Conservation (phyloP, 2,329 filamentous ascomycete genomes). For the Botrytis deweyae region DNA sequence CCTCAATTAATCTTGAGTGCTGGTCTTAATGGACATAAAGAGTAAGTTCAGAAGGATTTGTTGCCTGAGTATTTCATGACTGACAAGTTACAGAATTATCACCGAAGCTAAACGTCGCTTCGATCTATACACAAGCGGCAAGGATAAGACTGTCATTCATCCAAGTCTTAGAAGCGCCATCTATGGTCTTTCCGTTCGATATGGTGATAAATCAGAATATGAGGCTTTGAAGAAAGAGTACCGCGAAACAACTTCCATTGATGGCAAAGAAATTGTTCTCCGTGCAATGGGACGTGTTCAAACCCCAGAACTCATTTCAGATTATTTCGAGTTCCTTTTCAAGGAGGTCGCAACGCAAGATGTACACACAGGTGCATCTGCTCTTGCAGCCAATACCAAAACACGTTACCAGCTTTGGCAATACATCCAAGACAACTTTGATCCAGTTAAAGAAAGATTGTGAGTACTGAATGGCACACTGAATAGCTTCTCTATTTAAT, state of each 20-base stretch:
- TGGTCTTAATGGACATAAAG: constrained; percentile 72
- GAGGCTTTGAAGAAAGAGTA: constrained; percentile 82
- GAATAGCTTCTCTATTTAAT: background rate
- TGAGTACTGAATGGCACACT: background rate
- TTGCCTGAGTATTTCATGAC: background rate
- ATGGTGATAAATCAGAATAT: constrained; percentile 68
- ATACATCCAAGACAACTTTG: constrained; percentile 84
- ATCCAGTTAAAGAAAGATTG: constrained; percentile 67
- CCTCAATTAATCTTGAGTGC: constrained; percentile 77
- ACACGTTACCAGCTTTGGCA: constrained; percentile 78
- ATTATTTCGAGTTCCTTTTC: constrained; percentile 74
- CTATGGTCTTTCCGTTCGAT: constrained; percentile 75
- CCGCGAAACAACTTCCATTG: constrained; percentile 76
- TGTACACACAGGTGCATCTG: constrained; percentile 76
- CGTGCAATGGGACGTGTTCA: constrained; percentile 72
- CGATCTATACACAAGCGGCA: constrained; percentile 68
- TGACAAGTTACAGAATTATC: constrained; percentile 52
- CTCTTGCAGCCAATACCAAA: constrained; percentile 70
- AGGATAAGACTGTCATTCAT: constrained; percentile 67
- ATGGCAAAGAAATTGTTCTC: constrained; percentile 86
- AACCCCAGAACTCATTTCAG: constrained; percentile 59
- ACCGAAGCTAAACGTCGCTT: constrained; percentile 78
- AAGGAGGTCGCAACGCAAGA: constrained; percentile 83
- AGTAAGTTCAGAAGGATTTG: constrained; percentile 50
- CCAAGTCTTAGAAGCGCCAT: constrained; percentile 78